phyloP scores from a whole-genome alignment of 1,139 yeast species.

The Cylindricascospora bacillispora region DNA sequence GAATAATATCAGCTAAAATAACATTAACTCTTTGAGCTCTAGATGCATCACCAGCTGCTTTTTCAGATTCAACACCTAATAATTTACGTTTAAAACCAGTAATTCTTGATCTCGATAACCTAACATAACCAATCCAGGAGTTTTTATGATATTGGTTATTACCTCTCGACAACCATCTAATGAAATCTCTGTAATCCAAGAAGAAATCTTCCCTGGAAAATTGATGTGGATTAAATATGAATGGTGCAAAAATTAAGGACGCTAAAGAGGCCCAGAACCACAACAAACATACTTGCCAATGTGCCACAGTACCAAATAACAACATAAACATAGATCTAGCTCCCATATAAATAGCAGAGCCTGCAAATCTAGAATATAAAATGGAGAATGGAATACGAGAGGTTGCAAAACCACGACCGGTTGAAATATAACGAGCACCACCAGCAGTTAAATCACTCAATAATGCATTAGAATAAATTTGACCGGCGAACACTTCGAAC shows the following conservation, averaged over 20 bases:
- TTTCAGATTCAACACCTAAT: conserved; percentile 79
- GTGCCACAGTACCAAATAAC: conserved; percentile 80
- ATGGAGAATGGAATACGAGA: conserved; percentile 97
- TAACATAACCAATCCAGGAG: conserved; percentile 97
- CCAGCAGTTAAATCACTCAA: conserved; percentile 91
- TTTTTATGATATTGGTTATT: conserved; percentile 98
- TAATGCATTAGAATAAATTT: conserved; percentile 86
- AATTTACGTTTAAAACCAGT: conserved; percentile 96
- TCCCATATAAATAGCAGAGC: conserved; percentile 93
- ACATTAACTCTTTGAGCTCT: conserved; percentile 89
- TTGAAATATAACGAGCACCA: conserved; percentile 98
- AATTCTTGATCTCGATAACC: conserved; percentile 90
- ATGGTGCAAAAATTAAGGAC: conserved; percentile 87
- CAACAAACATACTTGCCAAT: conserved; percentile 93
- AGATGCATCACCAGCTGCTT: conserved; percentile 85
- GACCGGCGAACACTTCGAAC: conserved; percentile 98
- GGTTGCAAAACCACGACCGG: conserved; percentile 99
- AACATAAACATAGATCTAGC: conserved; percentile 83
- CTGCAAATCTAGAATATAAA: conserved; percentile 91
- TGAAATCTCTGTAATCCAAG: conserved; percentile 95
- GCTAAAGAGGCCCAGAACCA: conserved; percentile 98
- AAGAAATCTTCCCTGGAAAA: conserved; percentile 98
- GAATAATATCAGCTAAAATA: conserved; percentile 74
- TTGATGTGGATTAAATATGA: conserved; percentile 95
- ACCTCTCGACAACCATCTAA: conserved; percentile 98